Evolutionary conservation across 805 yeast species (phyloP).

Genomic region (Lachancea thermotolerans): DNA sequence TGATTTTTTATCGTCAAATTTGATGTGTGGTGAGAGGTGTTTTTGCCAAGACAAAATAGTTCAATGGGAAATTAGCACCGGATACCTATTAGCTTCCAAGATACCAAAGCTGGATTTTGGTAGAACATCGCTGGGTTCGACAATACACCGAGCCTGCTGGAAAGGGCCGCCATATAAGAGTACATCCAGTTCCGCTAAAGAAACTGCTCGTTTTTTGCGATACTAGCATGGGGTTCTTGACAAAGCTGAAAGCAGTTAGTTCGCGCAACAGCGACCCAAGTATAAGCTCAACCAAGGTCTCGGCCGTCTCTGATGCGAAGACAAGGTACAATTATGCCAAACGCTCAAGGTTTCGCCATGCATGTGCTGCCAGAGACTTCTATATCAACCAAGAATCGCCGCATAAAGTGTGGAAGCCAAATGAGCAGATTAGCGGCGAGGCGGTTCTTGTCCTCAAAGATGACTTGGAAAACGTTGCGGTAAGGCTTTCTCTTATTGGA

Average conservation of each 20-base stretch:
- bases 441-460: slow-evolving; percentile 49
- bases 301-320: not conserved
- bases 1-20: too few relatives aligned
- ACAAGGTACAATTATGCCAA: not conserved
- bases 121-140: too few relatives aligned
- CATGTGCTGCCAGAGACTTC: slow-evolving; percentile 41
- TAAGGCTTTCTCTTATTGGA: slow-evolving; percentile 51
- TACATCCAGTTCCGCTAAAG: too few relatives aligned
- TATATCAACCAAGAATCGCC: slow-evolving; percentile 68
- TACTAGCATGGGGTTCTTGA: slow-evolving; percentile 4
- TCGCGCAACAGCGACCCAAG: not conserved
- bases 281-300: not conserved
- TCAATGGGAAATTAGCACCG: not conserved
- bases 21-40: not conserved
- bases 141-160: too few relatives aligned
- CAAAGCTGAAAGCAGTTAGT: slow-evolving; percentile 1
- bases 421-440: slow-evolving; percentile 65
- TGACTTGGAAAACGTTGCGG: slow-evolving; percentile 42
- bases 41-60: not conserved
- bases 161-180: too few relatives aligned
- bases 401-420: slow-evolving; percentile 72
- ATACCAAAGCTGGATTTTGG: too few relatives aligned
- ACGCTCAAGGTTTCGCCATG: not conserved
- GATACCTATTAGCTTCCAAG: not conserved
- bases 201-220: not conserved